These are phyloP conservation scores for Gilbertella persicaria DNA, from an alignment of 371 early-diverging fungal species.

Conservation along the genomic window DNA sequence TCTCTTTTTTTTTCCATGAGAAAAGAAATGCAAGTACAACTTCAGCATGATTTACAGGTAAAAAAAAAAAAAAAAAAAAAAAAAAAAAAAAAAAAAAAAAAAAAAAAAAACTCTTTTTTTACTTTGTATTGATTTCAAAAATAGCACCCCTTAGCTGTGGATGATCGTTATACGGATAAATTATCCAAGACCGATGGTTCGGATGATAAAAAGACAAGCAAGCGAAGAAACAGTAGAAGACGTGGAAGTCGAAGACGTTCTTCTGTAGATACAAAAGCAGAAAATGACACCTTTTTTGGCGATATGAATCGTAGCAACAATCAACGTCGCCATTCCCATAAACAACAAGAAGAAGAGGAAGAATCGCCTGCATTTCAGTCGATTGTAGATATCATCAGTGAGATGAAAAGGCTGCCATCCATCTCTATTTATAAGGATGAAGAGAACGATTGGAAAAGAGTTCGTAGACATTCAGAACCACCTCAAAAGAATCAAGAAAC, in stretches of 20 bases:
- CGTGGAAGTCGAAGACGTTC: not conserved
- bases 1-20: not conserved
- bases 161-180: not conserved
- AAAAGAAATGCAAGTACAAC: not conserved
- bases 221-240: not conserved
- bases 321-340: not conserved
- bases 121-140: not conserved
- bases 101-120: no score
- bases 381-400: conserved; percentile 41
- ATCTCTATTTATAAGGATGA: not conserved
- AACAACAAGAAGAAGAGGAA: conserved; percentile 11
- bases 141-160: not conserved
- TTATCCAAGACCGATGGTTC: not conserved
- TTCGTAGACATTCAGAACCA: conserved; percentile 37
- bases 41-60: not conserved
- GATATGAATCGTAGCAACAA: not conserved
- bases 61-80: no score
- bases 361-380: conserved; percentile 41
- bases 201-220: not conserved
- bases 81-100: no score
- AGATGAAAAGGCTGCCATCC: conserved; percentile 35
- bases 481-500: not conserved
- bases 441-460: conserved; percentile 6
- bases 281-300: not conserved
- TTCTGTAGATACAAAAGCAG: not conserved